Percentiles rank a stretch among this genome's conserved stretches.
These are phyloP conservation scores for Aspergillus novofumigatus DNA, from an alignment of 2,329 filamentous ascomycete species.

Conservation along the genomic window DNA sequence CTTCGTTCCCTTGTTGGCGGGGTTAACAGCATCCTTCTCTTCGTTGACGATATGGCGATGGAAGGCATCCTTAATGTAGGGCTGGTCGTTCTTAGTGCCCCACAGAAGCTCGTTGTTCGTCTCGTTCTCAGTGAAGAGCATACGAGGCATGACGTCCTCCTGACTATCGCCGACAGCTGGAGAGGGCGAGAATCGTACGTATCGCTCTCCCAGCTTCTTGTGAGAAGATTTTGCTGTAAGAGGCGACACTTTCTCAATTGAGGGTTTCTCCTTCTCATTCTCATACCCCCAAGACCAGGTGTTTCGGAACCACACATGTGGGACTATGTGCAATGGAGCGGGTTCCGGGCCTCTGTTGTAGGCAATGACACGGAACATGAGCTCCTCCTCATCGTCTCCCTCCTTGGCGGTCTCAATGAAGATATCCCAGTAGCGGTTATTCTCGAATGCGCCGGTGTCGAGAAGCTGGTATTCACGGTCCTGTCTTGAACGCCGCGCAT, in stretches of 20 bases:
- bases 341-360: conserved; percentile 92
- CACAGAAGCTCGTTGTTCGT: conserved; percentile 80
- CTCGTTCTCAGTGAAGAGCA: conserved; percentile 94
- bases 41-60: conserved; percentile 80
- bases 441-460: conserved; percentile 83
- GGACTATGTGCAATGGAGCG: conserved; percentile 87
- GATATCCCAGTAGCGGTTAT: conserved; percentile 93
- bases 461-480: conserved; percentile 89
- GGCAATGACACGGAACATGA: conserved; percentile 89
- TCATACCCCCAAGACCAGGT: conserved; percentile 95
- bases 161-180: conserved; percentile 75
- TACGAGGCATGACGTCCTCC: conserved; percentile 76
- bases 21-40: conserved; percentile 78
- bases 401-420: conserved; percentile 96
- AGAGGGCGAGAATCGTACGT: conserved; percentile 81
- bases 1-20: conserved; percentile 76
- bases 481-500: conserved; percentile 67
- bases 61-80: conserved; percentile 93
- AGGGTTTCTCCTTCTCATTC: conserved; percentile 69
- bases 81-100: conserved; percentile 69
- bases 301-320: conserved; percentile 95
- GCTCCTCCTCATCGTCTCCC: conserved; percentile 81
- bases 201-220: conserved; percentile 74
- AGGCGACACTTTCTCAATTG: conserved; percentile 62
- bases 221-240: conserved; percentile 74